Base-by-base conservation (phyloP, 1,284 basidiomycete genomes). In the Ceratobasidium sp. region DNA sequence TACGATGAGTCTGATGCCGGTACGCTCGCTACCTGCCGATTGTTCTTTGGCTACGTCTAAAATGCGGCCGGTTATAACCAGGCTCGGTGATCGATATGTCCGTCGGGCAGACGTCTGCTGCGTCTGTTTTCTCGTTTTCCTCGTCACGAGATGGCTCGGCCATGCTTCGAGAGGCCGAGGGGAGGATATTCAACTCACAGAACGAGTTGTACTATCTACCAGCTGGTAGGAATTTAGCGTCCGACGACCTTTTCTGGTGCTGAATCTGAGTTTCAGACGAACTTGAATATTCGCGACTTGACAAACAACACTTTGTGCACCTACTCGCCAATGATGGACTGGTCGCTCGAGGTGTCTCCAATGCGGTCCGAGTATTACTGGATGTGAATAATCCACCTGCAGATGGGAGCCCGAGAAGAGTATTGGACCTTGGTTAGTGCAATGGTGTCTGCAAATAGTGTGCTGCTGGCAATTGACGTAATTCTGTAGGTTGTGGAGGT, bases 291-390 rank as follows among this genome's bases (percentile, higher is more conserved):
- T 67, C 71, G 7, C 58, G 60, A 26, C 67, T 75, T 13, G 77
- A 78, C 49, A 78, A 73, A 51, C 77, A 78, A 13, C 77, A 78
- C 49, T 66, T 75, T 20, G 64, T 78, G 5, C 77, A 76, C 66
- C 56, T 76, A 33, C 74, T 75, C 49, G 49, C 23, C 26, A 78
- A 76, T 37, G 77, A 76, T 39, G 77, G 77, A 1, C 31, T 78
- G 8, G 61, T 76, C 51, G 49, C 60, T 26, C 56, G 51, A 2
- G 68, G 53, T 33, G 74, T 47, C 20, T 42, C 45, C 2, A 23
- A 64, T 20, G 26, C 47, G 6, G 77, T 78, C 31, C 47, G 74
- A 63, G 60, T 61, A 17, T 47, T 68, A 23, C 61, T 78, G 15
- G 60, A 60, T 26, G 51, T 64, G 39, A 74, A 53, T 17, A 67